Conservation (phyloP, 768 basidiomycete genomes). For the Xanthoconium stramineum region DNA sequence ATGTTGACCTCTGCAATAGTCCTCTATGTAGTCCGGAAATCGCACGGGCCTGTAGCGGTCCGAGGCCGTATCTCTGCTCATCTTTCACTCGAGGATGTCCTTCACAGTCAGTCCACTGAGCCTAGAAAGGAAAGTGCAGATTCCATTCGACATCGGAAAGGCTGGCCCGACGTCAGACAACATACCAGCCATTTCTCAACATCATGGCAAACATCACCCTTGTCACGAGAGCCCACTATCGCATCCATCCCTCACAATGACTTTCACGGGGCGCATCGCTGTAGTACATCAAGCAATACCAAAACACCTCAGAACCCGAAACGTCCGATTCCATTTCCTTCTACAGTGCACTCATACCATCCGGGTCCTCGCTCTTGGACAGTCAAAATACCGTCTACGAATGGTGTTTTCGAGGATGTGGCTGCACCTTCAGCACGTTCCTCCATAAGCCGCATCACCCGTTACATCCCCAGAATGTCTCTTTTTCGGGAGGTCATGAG, state of each 20-base stretch:
- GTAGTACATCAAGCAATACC: not conserved
- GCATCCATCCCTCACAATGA: not conserved
- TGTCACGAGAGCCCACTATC: conserved; percentile 7
- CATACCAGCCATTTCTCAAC: not conserved
- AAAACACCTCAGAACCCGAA: conserved; percentile 1
- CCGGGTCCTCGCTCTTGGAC: conserved; percentile 13
- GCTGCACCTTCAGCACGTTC: conserved; percentile 25
- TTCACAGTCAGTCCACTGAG: conserved; percentile 15
- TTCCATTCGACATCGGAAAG: conserved; percentile 17
- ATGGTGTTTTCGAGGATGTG: not conserved
- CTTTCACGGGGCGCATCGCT: not conserved
- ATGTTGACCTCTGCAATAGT: conserved; percentile 36
- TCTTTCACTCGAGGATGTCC: conserved; percentile 42
- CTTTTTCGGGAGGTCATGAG: conserved; percentile 55
- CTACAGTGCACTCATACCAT: not conserved
- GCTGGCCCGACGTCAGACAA: conserved; percentile 47
- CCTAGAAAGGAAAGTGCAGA: conserved; percentile 1
- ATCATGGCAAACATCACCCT: not conserved
- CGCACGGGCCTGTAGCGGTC: conserved; percentile 46
- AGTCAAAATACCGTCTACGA: conserved; percentile 14
- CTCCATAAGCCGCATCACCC: conserved; percentile 29
- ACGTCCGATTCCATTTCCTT: conserved; percentile 4
- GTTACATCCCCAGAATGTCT: conserved; percentile 50
- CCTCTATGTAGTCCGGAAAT: conserved; percentile 52
- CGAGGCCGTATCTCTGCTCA: conserved; percentile 55